Evolutionary conservation across 1,139 yeast genomes (phyloP).

Genomic region (Geotrichum europaeum): DNA sequence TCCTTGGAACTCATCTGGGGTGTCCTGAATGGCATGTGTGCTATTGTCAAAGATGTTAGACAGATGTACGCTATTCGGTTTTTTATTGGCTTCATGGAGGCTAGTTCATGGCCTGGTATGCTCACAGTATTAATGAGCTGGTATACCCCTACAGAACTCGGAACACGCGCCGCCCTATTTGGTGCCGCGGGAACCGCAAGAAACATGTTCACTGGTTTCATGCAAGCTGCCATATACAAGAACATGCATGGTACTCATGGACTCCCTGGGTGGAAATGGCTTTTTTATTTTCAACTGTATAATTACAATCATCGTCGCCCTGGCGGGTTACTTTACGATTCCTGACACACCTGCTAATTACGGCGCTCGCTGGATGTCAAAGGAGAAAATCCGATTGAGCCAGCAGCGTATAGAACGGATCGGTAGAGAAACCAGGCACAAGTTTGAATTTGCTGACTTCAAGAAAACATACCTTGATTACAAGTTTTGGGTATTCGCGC

Average conservation of each 20-base stretch:
- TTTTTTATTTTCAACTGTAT: constrained; percentile 9
- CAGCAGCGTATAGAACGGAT: constrained; percentile 24
- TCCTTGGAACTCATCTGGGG: constrained; percentile 54
- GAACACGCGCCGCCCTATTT: constrained; percentile 15
- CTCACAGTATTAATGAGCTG: constrained; percentile 50
- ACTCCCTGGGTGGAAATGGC: constrained; percentile 10
- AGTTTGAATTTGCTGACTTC: not conserved
- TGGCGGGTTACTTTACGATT: constrained; percentile 44
- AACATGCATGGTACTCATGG: constrained; percentile 34
- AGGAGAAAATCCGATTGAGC: constrained; percentile 30
- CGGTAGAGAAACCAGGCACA: not conserved
- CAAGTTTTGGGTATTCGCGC: constrained; percentile 7
- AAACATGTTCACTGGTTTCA: constrained; percentile 44
- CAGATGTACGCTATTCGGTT: constrained; percentile 54
- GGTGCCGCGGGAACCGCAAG: constrained; percentile 29
- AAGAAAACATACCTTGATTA: not conserved
- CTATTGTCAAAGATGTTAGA: constrained; percentile 39
- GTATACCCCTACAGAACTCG: constrained; percentile 30
- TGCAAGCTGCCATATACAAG: constrained; percentile 40
- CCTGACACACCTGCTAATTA: constrained; percentile 64
- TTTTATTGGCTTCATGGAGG: constrained; percentile 52
- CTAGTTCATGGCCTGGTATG: constrained; percentile 56
- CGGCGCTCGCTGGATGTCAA: constrained; percentile 30
- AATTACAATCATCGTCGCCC: constrained; percentile 6
- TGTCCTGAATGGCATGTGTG: constrained; percentile 46